Evolutionary conservation across 2,329 filamentous ascomycete species (phyloP), one percentile per base, ranked within the genome.

Genomic region (Claviceps citrina): DNA sequence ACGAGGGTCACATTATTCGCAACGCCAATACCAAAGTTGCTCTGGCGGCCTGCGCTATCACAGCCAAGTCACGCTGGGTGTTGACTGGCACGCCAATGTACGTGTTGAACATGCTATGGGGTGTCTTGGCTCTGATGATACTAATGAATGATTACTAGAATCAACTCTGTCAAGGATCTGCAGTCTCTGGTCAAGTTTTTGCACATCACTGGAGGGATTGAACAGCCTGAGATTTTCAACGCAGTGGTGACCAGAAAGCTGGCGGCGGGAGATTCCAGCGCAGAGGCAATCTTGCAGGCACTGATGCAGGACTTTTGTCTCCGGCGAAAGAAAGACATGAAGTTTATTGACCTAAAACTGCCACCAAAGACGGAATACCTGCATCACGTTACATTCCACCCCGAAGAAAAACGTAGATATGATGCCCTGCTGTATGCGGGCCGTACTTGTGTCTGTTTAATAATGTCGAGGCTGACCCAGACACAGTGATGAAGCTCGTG

Each of bases 301-400:
- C 67, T 93, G 33, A 87, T 93, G 76, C 68, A 70, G n/a, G 77
- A 81, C 15, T 71, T 93, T 35, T 91, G 83, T 50, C 66, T 94
- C 18, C 74, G 86, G 28, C 75, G 86, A 28, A 81, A 78, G 57
- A 94, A 94, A 56, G 79, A 89, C 41, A 93, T 94, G 85, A 70
- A 71, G 5, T 93, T 93, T 52, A 73, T 94, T 39, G 84, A 93
- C 48, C 64, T 93, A 16, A 81, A 77, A 45, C 67, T 93, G 7
- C 85, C 86, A 0, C 66, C 76, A 12, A 76, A 93, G 51, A 79
- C 76, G 1, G 84, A 89, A 53, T 86, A 81, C 47, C 67, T 91
- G 5, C 78, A 91, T 50, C 73, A 74, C 7, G 75, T 93, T 48
- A 67, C 76, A 7, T 85, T 93, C 51, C 71, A 77, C 32, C 59